A percentile compares a stretch with the other conserved stretches of the same genome.
Conservation (phyloP, 1,284 basidiomycete species). For the Kwoniella shivajii region DNA sequence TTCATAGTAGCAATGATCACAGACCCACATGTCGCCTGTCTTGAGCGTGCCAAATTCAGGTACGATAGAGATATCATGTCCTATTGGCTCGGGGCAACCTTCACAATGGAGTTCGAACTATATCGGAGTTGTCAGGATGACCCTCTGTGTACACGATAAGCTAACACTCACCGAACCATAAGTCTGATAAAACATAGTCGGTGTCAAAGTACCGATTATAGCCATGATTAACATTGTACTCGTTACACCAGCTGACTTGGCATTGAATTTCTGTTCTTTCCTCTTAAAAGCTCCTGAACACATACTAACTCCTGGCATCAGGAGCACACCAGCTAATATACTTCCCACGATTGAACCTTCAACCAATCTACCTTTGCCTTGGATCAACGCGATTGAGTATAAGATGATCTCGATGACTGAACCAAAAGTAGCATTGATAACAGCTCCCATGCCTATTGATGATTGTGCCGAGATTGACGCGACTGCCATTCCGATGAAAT, state of each 20-base stretch:
- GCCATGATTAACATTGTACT: slow-evolving; percentile 99
- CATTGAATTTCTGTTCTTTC: slow-evolving; percentile 98
- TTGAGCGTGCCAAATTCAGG: background rate
- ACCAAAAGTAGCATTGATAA: slow-evolving; percentile 99
- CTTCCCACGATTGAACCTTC: slow-evolving; percentile 96
- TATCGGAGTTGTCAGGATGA: background rate
- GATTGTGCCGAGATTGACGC: slow-evolving; percentile 97
- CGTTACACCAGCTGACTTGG: slow-evolving; percentile 95
- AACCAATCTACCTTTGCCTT: slow-evolving; percentile 88
- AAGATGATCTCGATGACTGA: slow-evolving; percentile 97
- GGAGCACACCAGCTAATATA: slow-evolving; percentile 88
- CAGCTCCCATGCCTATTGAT: slow-evolving; percentile 98
- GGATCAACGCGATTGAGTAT: slow-evolving; percentile 83
- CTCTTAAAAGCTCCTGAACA: slow-evolving; percentile 85
- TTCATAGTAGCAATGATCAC: slow-evolving; percentile 90
- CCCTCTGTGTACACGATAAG: background rate
- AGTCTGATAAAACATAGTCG: slow-evolving; percentile 97
- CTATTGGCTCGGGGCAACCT: slow-evolving; percentile 68
- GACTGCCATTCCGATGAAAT: slow-evolving; percentile 99
- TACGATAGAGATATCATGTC: slow-evolving; percentile 15
- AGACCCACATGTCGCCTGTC: slow-evolving; percentile 70
- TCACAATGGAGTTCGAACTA: slow-evolving; percentile 92
- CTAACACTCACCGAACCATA: slow-evolving; percentile 83
- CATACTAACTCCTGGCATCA: slow-evolving; percentile 98
- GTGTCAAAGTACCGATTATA: slow-evolving; percentile 93